These are phyloP conservation scores for Tilletia indica DNA, from an alignment of 1,284 basidiomycete genomes.

Conservation along the genomic window DNA sequence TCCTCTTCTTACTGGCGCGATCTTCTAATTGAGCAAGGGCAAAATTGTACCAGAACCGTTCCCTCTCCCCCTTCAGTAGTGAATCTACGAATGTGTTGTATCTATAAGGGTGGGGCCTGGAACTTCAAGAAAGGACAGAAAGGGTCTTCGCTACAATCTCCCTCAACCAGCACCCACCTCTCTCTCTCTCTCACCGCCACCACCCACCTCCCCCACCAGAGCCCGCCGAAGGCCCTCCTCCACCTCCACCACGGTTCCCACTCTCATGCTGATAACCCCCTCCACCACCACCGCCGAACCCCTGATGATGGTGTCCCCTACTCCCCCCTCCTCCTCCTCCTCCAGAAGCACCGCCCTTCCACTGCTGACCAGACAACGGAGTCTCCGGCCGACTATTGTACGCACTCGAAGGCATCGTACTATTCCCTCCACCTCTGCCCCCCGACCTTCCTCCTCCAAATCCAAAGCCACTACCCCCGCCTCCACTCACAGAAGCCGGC, in stretches of 20 bases:
- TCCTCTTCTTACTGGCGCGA: too few species aligned
- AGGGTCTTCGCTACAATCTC: too few species aligned
- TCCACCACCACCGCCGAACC: background rate
- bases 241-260: background rate
- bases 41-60: too few species aligned
- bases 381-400: slow-evolving; percentile 14
- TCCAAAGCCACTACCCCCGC: background rate
- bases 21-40: too few species aligned
- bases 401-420: slow-evolving; percentile 16
- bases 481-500: background rate
- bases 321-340: background rate
- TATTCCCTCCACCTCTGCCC: background rate
- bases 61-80: too few species aligned
- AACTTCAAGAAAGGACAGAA: too few species aligned
- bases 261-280: background rate
- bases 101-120: too few species aligned
- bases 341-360: background rate
- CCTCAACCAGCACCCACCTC: too few species aligned
- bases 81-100: too few species aligned
- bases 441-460: background rate
- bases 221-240: background rate
- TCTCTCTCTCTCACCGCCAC: too few species aligned
- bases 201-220: too few species aligned
- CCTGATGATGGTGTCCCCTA: background rate
- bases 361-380: background rate